Evolutionary conservation across 495 filamentous ascomycete genomes (phyloP).

Genomic region (Penicillium roqueforti): DNA sequence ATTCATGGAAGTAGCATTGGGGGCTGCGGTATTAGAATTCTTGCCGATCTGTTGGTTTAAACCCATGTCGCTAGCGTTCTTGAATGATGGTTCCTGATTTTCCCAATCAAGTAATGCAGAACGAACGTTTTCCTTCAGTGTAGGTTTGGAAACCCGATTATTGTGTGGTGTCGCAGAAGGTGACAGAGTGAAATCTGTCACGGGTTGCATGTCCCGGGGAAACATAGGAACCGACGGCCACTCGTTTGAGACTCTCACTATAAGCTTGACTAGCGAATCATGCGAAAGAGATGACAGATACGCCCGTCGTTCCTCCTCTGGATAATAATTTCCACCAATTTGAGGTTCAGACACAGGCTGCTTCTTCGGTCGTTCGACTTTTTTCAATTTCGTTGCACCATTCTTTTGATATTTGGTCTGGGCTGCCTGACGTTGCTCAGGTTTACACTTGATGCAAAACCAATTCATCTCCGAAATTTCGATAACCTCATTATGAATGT

Average conservation of each 20-base stretch:
- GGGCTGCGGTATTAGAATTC: neutral
- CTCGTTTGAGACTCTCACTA: conserved; percentile 31
- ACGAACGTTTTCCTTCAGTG: conserved; percentile 5
- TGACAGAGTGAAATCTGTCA: neutral
- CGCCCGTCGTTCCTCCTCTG: conserved; percentile 33
- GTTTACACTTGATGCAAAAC: conserved; percentile 70
- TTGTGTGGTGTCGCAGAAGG: neutral
- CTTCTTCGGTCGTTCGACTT: conserved; percentile 3
- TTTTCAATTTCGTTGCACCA: neutral
- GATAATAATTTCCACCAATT: conserved; percentile 25
- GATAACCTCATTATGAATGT: conserved; percentile 67
- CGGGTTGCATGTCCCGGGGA: conserved; percentile 28
- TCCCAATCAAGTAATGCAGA: neutral
- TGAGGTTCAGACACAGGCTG: conserved; percentile 2
- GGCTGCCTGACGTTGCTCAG: conserved; percentile 28
- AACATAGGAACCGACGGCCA: conserved; percentile 40
- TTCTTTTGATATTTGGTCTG: conserved; percentile 15
- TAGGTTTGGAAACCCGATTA: neutral
- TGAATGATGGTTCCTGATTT: neutral
- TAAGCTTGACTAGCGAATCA: conserved; percentile 37
- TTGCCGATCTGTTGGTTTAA: neutral
- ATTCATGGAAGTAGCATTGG: neutral
- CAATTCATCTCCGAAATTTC: conserved; percentile 64
- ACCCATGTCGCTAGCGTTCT: neutral
- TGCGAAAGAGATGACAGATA: conserved; percentile 42